Evolutionary conservation across 495 filamentous ascomycete genomes (phyloP).

Genomic region (Trichodelitschia bisporula): DNA sequence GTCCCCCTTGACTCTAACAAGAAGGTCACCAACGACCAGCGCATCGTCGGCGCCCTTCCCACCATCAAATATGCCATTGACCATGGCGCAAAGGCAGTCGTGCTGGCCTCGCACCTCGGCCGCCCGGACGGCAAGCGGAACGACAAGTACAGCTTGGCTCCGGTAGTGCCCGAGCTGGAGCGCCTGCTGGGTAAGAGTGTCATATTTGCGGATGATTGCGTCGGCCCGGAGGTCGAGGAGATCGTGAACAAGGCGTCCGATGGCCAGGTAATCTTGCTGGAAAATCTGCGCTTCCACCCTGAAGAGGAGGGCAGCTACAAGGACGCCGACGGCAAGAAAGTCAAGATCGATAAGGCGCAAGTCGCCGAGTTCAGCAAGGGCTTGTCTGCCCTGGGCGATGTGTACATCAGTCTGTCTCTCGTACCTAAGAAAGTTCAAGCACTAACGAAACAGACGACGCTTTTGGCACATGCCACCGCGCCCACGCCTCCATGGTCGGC

Average conservation of each 20-base stretch:
- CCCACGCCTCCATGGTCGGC: constrained; percentile 97
- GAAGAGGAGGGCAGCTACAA: constrained; percentile 94
- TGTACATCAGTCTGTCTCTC: constrained; percentile 70
- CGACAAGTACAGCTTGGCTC: constrained; percentile 83
- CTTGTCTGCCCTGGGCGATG: constrained; percentile 78
- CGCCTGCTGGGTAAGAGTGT: constrained; percentile 64
- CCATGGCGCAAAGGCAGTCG: constrained; percentile 76
- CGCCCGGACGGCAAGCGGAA: constrained; percentile 77
- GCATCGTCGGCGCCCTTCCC: constrained; percentile 88
- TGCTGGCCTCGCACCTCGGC: constrained; percentile 97
- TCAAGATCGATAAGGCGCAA: constrained; percentile 82
- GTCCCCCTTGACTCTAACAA: constrained; percentile 77
- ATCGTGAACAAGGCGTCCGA: constrained; percentile 60
- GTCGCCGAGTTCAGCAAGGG: constrained; percentile 88
- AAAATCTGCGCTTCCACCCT: constrained; percentile 93
- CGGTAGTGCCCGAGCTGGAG: constrained; percentile 76
- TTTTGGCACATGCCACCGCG: constrained; percentile 94
- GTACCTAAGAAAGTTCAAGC: background rate
- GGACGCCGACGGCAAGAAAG: constrained; percentile 84
- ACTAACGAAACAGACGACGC: constrained; percentile 48
- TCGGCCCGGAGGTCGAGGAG: constrained; percentile 72
- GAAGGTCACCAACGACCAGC: constrained; percentile 94
- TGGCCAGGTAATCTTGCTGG: constrained; percentile 72
- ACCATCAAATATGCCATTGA: constrained; percentile 97
- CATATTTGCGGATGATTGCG: constrained; percentile 73